Evolutionary conservation across 495 filamentous ascomycete genomes (phyloP), one percentile per base, ranked within the genome.

Genomic region (Cetradonia linearis): DNA sequence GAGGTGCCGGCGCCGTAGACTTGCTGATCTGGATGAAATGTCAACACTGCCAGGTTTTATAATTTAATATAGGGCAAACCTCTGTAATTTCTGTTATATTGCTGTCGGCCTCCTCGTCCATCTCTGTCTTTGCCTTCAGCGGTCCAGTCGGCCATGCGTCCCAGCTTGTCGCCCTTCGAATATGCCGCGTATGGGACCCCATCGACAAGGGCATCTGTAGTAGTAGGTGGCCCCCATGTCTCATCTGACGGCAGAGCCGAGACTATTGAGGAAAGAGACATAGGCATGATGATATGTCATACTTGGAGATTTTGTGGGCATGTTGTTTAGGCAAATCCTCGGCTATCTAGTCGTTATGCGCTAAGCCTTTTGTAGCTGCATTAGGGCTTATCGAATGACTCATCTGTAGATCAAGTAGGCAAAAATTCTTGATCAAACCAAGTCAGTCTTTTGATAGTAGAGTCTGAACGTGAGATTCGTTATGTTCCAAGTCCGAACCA

Each of bases 131-230:
- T 96, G 65, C 87, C 83, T 65, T 96, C 93, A n/a, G 85, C 70
- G 11, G 91, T 95, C 94, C 94, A 98, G 75, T 98, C 93, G 23
- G 93, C 93, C 93, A 98, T 98, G 65, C 93, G 90, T 57, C 94
- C 93, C 31, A 98, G 77, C 79, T 97, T 98, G 78, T 98, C 93
- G 66, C 89, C 89, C 78, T 98, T 98, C 62, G 91, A 96, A 77
- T 91, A 98, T 49, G 94, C 92, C 53, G 92, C 92, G 66, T 96
- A 98, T 5, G 93, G 93, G 36, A 97, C 91, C 69, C 94, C 93
- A 68, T 91, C 83, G 61, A 98, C 78, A 58, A 86, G 92, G 58
- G 89, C 93, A 67, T 95, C 89, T 62, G 74, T 80, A 30, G 89
- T 83, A 56, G 83, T 80, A 57, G 87, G 74, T 58, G 93, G 93